Evolutionary conservation across 1,284 basidiomycete genomes (phyloP), one percentile per base, ranked within the genome.

Genomic region (Pseudozyma sp.): DNA sequence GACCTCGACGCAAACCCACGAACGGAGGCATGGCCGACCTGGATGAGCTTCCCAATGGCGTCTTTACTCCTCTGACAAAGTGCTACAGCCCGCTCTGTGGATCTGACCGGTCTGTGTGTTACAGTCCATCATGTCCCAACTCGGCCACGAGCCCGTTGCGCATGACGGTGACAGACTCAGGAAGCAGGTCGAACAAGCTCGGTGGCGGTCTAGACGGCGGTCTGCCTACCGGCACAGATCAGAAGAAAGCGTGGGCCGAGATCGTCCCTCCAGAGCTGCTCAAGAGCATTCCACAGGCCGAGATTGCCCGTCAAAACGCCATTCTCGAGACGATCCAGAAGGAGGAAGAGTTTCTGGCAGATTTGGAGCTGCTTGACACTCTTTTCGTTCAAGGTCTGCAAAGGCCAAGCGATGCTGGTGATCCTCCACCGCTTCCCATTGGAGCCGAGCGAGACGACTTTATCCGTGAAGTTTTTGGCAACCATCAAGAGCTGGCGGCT

Each of bases 11-110:
- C 42, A 55, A 69, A 34, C 40, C 70, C 0, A 56, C 56, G 6
- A 48, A 63, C 19, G 5, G 19, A 12, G 19, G 10, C 0, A 48
- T 52, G 92, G 86, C 92, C 91, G 42, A 88, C 89, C 79, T 89
- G 88, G 88, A 87, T 50, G 88, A 92, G 19, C 86, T 97, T 60
- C 97, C 97, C 0, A 91, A 93, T 1, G 97, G 97, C 42, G 94
- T 99, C 11, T 97, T 99, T 85, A 98, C 95, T 0, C 89, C 98
- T 21, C 88, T 99, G 68, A 96, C 95, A 0, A 94, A 95, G 82
- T 99, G 97, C 86, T 99, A 99, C 87, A 97, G 94, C 47, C 95
- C 97, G 11, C 98, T 97, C 43, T 99, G 97, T 86, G 85, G 90
- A 90, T 52, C 80, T 35, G 67, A 51, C 1, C 55, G 45, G 3